A percentile compares a stretch with the other conserved stretches of the same genome.
These are phyloP conservation scores for Sordaria brevicollis DNA, from an alignment of 495 filamentous ascomycete species.

Conservation along the genomic window DNA sequence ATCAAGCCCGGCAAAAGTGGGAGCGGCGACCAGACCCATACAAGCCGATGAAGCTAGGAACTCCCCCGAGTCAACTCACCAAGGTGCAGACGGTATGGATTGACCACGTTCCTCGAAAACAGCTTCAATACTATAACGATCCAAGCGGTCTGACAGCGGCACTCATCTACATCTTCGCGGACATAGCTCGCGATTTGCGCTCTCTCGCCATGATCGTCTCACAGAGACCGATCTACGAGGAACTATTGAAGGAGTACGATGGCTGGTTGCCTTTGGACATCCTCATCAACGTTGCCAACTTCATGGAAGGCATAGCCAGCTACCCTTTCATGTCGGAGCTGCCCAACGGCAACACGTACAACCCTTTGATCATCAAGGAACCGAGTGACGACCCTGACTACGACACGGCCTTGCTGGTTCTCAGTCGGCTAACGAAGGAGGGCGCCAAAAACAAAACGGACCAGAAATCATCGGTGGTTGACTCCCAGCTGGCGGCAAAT, in stretches of 20 bases:
- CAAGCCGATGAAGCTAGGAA: not conserved
- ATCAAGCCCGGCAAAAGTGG: not conserved
- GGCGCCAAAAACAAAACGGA: not conserved
- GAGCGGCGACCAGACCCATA: not conserved
- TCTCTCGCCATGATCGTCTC: not conserved
- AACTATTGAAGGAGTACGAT: conserved; percentile 5
- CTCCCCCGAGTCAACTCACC: not conserved
- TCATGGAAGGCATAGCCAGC: conserved; percentile 9
- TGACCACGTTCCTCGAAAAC: not conserved
- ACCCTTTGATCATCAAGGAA: not conserved
- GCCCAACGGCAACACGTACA: not conserved
- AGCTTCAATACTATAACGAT: not conserved
- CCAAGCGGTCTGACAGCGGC: not conserved
- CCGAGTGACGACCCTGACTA: conserved; percentile 2
- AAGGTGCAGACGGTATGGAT: conserved; percentile 2
- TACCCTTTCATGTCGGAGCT: conserved; percentile 10
- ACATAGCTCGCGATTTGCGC: conserved; percentile 6
- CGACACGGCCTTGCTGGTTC: not conserved
- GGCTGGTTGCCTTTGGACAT: conserved; percentile 6
- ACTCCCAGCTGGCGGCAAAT: not conserved
- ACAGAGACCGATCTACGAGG: conserved; percentile 4
- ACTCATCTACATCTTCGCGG: conserved; percentile 5
- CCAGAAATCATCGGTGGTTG: not conserved
- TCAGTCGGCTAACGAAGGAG: not conserved
- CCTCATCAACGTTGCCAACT: conserved; percentile 7